phyloP scores from a whole-genome alignment of 1,139 yeast genomes.

The Sugiyamaella novakii region DNA sequence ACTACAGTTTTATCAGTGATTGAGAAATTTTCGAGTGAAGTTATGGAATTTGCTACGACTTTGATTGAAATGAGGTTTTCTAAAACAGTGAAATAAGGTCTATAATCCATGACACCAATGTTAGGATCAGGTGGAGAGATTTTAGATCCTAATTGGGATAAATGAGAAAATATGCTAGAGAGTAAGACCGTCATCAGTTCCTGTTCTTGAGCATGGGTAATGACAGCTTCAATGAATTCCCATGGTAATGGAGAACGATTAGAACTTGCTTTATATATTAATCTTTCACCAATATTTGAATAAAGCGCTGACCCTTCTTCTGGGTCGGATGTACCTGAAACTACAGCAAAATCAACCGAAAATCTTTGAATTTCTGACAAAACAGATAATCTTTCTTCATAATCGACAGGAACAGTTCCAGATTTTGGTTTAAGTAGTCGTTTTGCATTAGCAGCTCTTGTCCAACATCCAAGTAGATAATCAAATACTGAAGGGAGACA shows the following conservation, averaged over 20 bases:
- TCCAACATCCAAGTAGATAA: slow-evolving; percentile 33
- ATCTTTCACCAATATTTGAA: slow-evolving; percentile 26
- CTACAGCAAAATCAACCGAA: slow-evolving; percentile 26
- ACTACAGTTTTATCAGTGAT: slow-evolving; percentile 8
- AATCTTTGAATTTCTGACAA: slow-evolving; percentile 26
- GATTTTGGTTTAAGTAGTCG: slow-evolving; percentile 22
- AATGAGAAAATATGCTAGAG: slow-evolving; percentile 6
- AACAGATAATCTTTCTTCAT: slow-evolving; percentile 22
- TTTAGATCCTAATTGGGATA: slow-evolving; percentile 17
- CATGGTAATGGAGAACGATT: slow-evolving; percentile 37
- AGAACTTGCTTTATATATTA: slow-evolving; percentile 27
- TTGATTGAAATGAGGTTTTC: slow-evolving; percentile 65
- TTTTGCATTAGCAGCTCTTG: slow-evolving; percentile 25
- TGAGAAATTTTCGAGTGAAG: slow-evolving; percentile 56
- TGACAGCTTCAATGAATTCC: slow-evolving; percentile 60
- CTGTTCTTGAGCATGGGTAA: slow-evolving; percentile 63
- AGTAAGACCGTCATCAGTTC: slow-evolving; percentile 48
- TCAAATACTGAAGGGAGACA: slow-evolving; percentile 32
- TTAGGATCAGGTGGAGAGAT: slow-evolving; percentile 29
- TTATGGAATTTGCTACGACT: slow-evolving; percentile 61
- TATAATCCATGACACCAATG: slow-evolving; percentile 42
- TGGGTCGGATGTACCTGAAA: slow-evolving; percentile 26
- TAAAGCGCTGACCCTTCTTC: slow-evolving; percentile 23
- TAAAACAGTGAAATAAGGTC: slow-evolving; percentile 55
- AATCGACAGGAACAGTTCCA: slow-evolving; percentile 20